Percentiles rank a stretch among this genome's conserved stretches.
Evolutionary conservation across 768 basidiomycete genomes (phyloP).

Genomic region (Collybia sordida): DNA sequence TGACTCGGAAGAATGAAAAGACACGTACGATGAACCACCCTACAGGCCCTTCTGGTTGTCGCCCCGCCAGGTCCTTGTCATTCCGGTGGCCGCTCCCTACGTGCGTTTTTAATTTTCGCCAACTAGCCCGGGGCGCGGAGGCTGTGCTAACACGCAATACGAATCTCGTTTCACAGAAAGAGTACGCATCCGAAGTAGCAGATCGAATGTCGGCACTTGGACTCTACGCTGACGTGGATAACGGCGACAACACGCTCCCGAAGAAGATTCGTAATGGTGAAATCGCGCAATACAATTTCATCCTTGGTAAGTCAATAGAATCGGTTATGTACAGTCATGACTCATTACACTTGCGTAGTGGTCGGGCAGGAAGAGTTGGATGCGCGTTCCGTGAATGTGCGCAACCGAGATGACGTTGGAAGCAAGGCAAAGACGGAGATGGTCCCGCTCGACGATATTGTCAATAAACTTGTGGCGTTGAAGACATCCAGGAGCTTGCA

Average conservation of each 20-base stretch:
- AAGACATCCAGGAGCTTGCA: conserved; percentile 51
- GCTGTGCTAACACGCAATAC: conserved; percentile 11
- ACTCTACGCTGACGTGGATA: conserved; percentile 90
- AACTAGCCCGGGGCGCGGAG: background rate
- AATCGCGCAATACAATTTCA: conserved; percentile 97
- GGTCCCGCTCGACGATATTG: conserved; percentile 67
- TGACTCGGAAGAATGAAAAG: too few relatives aligned
- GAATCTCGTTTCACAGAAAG: conserved; percentile 53
- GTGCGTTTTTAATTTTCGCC: conserved; percentile 47
- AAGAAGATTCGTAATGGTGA: conserved; percentile 99
- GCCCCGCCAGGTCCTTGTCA: conserved; percentile 92
- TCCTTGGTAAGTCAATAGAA: conserved; percentile 68
- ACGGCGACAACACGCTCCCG: conserved; percentile 86
- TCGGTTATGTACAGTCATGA: conserved; percentile 6
- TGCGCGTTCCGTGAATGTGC: conserved; percentile 85
- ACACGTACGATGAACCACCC: conserved; percentile 3
- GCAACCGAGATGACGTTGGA: conserved; percentile 92
- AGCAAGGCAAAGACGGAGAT: conserved; percentile 80
- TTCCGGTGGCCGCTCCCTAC: conserved; percentile 89
- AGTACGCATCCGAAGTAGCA: conserved; percentile 84
- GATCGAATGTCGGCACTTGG: conserved; percentile 66
- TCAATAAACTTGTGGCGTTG: conserved; percentile 67
- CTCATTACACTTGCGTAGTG: conserved; percentile 46
- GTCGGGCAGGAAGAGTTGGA: conserved; percentile 94
- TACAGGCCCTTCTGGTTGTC: conserved; percentile 96